phyloP scores from a whole-genome alignment of 345 rosid genomes.

The Xanthoceras sorbifolium region DNA sequence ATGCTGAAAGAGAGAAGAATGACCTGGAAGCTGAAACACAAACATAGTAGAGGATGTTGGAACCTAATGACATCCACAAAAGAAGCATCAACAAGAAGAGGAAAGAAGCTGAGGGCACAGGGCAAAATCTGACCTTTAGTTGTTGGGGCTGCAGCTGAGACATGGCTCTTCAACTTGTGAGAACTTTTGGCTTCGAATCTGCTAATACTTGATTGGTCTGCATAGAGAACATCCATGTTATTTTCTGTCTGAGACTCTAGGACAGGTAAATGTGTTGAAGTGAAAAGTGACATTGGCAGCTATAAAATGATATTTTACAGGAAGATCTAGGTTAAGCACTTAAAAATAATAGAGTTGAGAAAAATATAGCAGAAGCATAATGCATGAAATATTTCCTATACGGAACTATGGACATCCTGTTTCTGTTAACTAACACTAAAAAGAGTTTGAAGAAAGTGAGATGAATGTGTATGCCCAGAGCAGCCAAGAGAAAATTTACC shows the following conservation, averaged over 20 bases:
- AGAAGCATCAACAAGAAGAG: background rate
- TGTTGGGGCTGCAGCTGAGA: slow-evolving; percentile 40
- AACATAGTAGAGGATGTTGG: background rate
- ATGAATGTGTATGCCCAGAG: background rate
- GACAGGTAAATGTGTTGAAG: background rate
- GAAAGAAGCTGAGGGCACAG: background rate
- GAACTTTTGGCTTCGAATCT: slow-evolving; percentile 29
- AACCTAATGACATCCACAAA: slow-evolving; percentile 6
- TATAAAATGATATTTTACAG: background rate
- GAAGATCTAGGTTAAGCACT: background rate
- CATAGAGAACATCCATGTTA: slow-evolving; percentile 19
- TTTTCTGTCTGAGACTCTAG: slow-evolving; percentile 3
- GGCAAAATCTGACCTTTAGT: slow-evolving; percentile 43
- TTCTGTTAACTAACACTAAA: background rate
- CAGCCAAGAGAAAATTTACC: slow-evolving; percentile 35
- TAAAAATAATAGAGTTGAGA: background rate
- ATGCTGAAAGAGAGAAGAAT: slow-evolving; percentile 76
- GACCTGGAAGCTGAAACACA: slow-evolving; percentile 58
- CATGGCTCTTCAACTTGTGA: slow-evolving; percentile 35
- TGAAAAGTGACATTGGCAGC: background rate
- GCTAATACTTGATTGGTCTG: slow-evolving; percentile 39
- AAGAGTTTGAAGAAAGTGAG: slow-evolving; percentile 3
- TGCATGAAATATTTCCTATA: background rate
- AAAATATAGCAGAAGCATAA: background rate
- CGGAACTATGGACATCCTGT: background rate